Evolutionary conservation across 257 asterid species (phyloP), one percentile per base, ranked within the genome.

Genomic region (Anisodus acutangulus): DNA sequence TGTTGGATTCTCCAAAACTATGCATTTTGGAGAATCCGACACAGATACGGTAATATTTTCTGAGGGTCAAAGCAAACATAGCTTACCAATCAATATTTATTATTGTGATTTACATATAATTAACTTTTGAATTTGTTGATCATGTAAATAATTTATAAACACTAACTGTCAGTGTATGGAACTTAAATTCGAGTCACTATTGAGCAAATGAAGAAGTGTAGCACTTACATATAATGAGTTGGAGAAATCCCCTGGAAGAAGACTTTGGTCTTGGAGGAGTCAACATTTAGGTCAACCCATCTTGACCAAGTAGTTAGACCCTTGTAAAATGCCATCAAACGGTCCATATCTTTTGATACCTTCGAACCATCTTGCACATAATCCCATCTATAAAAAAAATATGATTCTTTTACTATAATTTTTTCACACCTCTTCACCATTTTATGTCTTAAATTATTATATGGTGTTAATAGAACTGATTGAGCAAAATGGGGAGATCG

Each of bases 181-280:
- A 22, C 12, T 72, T 47, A 10, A 41, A 45, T 5, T 43, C 16
- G 2, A 47, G 9, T 6, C 0, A 31, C 19, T 19, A 6, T n/a
- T 6, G 5, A 76, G 45, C 76, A 26, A 51, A 31, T 60, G 31
- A 79, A 70, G 83, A 85, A 58, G 39, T 45, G 22, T 43, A 62
- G 35, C 12, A 59, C 95, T 90, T 89, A 93, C 97, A 84, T 86
- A 53, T 86, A 91, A 79, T 93, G 97, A 84, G 92, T 86, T 22
- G 95, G 97, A 82, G 97, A 93, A 84, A 93, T 89, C 53, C 95
- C 97, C 49, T 90, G 97, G 88, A 90, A 93, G 88, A 89, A 93
- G 68, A 93, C 94, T 83, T 86, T 91, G 26, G 94, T 92, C 85
- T 88, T 93, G 57, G 88, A 15, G 17, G 95, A 92, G 37, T 92